Base-by-base conservation (phyloP, 805 yeast species). In the Saturnispora mendoncae region DNA sequence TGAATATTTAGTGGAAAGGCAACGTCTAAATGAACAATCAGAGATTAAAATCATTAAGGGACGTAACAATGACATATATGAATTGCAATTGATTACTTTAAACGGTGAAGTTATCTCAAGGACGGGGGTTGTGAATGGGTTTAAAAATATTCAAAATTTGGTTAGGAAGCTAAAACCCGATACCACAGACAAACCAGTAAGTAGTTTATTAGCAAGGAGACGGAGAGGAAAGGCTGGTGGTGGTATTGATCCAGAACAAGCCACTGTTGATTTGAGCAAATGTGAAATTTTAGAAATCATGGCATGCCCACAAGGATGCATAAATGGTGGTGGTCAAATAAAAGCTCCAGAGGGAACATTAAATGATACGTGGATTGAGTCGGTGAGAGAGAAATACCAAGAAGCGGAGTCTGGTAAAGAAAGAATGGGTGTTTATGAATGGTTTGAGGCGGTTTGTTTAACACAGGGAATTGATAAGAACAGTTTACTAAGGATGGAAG, bases 301-400 rank as follows among this genome's bases (percentile, higher is more conserved):
- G 96, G 98, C 98, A 1, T 92, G 98, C 59, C 98, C 98, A 5
- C 87, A 85, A 23, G 98, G 98, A 1, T 92, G 97, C 55, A 84
- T 88, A 43, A 92, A 90, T 54, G 98, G 98, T 9, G 97, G 98
- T 18, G 98, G 98, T 0, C 88, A 87, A 52, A 72, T 86, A 15
- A 69, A 74, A 4, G 68, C 67, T 4, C 75, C 76, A 0, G 48
- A 52, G 1, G 69, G 57, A 3, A 23, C 17, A 0, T 24, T 45
- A 5, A 34, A 47, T 24, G 65, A 76, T 56, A 67, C 60, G 14
- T 74, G 76, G 80, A 55, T 38, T 2, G 26, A 23, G 10, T 6
- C 26, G 9, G 26, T 23, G 9, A 7, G n/a, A n/a, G n/a, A n/a
- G n/a, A n/a, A n/a, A n/a, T n/a, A n/a, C n/a, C n/a, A n/a, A n/a